Conservation (phyloP, 1,284 basidiomycete species). For the Serendipita sp. region DNA sequence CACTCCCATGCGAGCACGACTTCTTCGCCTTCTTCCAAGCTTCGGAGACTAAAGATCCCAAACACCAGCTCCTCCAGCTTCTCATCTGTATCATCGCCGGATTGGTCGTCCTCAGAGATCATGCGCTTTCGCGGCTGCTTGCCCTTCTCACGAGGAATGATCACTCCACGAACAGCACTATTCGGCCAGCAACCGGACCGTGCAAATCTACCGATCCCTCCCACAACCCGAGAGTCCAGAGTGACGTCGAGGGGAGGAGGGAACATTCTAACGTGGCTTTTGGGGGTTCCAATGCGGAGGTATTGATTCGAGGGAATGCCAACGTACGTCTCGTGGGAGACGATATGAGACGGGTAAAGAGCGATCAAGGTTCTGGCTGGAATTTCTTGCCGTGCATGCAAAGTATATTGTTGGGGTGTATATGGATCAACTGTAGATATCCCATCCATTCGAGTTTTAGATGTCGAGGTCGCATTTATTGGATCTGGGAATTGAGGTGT, state of each 20-base stretch:
- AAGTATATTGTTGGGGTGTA: neutral
- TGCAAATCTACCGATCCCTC: slow-evolving; percentile 60
- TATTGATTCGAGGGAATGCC: neutral
- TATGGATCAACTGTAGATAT: neutral
- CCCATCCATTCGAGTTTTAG: neutral
- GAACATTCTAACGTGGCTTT: slow-evolving; percentile 67
- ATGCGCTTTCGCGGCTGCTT: slow-evolving; percentile 6
- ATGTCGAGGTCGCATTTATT: neutral
- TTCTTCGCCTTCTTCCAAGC: slow-evolving; percentile 72
- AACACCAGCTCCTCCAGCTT: slow-evolving; percentile 41
- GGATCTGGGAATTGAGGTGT: no score
- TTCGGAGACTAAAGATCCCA: slow-evolving; percentile 69
- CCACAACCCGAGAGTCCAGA: slow-evolving; percentile 72
- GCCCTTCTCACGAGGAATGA: slow-evolving; percentile 32
- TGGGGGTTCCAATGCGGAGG: slow-evolving; percentile 35
- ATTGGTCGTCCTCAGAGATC: slow-evolving; percentile 13
- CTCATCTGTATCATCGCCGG: slow-evolving; percentile 15
- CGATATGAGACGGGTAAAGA: neutral
- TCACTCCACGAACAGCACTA: slow-evolving; percentile 66
- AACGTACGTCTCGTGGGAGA: neutral
- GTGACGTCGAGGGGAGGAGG: slow-evolving; percentile 70
- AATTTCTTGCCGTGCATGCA: neutral
- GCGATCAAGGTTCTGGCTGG: neutral
- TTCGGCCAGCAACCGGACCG: slow-evolving; percentile 83
- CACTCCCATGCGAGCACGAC: slow-evolving; percentile 91